Percentiles rank a stretch among this genome's conserved stretches.
Conservation (phyloP, 2,329 filamentous ascomycete genomes). For the Magnaporthiopsis poae region DNA sequence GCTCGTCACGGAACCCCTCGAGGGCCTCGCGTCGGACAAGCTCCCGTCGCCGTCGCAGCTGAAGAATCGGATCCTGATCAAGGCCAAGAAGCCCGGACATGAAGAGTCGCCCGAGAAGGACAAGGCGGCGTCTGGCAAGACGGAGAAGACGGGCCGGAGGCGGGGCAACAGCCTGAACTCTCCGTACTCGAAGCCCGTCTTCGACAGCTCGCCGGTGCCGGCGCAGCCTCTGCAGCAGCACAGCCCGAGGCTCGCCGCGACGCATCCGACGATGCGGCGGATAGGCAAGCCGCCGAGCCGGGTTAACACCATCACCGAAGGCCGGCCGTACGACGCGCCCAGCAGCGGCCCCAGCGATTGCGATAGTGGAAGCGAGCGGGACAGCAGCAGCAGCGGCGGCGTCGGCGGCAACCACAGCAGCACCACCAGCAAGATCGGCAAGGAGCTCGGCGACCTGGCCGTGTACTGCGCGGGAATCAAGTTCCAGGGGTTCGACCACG, state of each 20-base stretch:
- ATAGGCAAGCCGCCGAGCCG: conserved; percentile 45
- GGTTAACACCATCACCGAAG: conserved; percentile 49
- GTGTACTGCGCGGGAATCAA: conserved; percentile 69
- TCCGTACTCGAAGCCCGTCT: conserved; percentile 55
- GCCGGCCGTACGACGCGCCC: conserved; percentile 42
- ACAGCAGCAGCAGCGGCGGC: conserved; percentile 17
- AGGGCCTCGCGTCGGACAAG: conserved; percentile 51
- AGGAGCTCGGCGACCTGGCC: conserved; percentile 72
- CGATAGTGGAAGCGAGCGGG: conserved; percentile 56
- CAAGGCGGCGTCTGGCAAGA: conserved; percentile 5
- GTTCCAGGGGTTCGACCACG: conserved; percentile 67
- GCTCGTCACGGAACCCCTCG: conserved; percentile 64
- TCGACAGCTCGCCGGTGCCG: conserved; percentile 47
- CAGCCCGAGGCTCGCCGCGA: conserved; percentile 43
- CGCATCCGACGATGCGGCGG: conserved; percentile 36
- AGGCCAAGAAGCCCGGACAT: conserved; percentile 72
- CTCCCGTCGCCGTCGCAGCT: conserved; percentile 82
- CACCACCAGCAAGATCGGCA: conserved; percentile 76
- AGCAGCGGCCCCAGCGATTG: conserved; percentile 69
- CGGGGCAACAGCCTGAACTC: conserved; percentile 68
- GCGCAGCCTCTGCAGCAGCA: conserved; percentile 36
- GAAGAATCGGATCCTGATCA: conserved; percentile 75
- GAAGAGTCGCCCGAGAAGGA: conserved; percentile 32
- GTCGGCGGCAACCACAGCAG: conserved; percentile 33
- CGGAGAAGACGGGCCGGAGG: conserved; percentile 31